phyloP scores from a whole-genome alignment of 2,329 filamentous ascomycete genomes.

The Sclerotinia borealis region DNA sequence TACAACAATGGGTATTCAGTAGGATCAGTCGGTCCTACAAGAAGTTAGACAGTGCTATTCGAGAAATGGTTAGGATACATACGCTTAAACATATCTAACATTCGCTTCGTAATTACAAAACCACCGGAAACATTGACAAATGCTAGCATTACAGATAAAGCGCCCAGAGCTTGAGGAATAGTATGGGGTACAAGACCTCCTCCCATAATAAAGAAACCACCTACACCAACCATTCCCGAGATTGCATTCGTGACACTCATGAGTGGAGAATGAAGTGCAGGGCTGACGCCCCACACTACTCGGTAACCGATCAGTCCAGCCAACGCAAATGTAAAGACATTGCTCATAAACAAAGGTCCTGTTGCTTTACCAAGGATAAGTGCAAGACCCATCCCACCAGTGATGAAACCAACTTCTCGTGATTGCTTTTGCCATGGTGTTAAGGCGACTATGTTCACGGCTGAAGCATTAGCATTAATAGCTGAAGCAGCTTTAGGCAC shows the following conservation, averaged over 20 bases:
- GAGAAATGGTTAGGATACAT: slow-evolving; percentile 24
- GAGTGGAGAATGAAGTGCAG: slow-evolving; percentile 78
- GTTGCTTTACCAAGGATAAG: slow-evolving; percentile 76
- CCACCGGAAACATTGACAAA: slow-evolving; percentile 87
- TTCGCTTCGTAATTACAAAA: slow-evolving; percentile 86
- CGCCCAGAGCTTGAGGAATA: slow-evolving; percentile 71
- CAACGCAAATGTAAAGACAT: slow-evolving; percentile 77
- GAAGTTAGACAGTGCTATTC: neutral
- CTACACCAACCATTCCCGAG: slow-evolving; percentile 74
- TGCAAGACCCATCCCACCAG: slow-evolving; percentile 69
- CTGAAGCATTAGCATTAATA: slow-evolving; percentile 44
- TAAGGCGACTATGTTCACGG: slow-evolving; percentile 49
- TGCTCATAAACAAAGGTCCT: slow-evolving; percentile 79
- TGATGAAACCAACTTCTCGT: slow-evolving; percentile 68
- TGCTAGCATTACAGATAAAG: slow-evolving; percentile 72
- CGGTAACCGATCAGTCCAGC: slow-evolving; percentile 83
- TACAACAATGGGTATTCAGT: slow-evolving; percentile 87
- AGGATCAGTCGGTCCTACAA: slow-evolving; percentile 67
- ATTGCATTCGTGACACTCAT: slow-evolving; percentile 96
- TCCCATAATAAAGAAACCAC: slow-evolving; percentile 82
- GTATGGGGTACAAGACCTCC: slow-evolving; percentile 74
- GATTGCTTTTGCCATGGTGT: slow-evolving; percentile 79
- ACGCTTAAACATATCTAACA: slow-evolving; percentile 88
- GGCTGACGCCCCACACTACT: slow-evolving; percentile 79
- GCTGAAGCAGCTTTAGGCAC: slow-evolving; percentile 45